Evolutionary conservation across 352 stramenopile genomes (phyloP).

Genomic region (Phytophthora sojae): DNA sequence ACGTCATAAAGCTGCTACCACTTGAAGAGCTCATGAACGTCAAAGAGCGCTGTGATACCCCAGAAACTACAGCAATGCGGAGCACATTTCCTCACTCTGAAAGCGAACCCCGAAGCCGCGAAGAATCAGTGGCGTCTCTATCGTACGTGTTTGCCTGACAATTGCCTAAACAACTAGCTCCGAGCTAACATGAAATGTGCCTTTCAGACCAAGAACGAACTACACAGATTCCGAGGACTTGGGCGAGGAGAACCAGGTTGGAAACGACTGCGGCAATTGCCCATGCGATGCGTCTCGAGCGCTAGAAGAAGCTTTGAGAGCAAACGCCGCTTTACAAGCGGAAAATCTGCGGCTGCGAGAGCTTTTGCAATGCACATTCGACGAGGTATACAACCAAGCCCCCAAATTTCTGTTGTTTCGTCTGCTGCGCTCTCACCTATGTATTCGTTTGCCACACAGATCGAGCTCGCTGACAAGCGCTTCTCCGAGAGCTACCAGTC

Average conservation of each 20-base stretch:
- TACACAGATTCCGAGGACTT: constrained; percentile 2
- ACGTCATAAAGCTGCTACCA: constrained; percentile 35
- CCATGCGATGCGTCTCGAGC: constrained; percentile 12
- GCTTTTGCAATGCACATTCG: constrained; percentile 46
- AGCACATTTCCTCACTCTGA: constrained; percentile 6
- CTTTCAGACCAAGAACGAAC: constrained; percentile 1
- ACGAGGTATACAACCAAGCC: constrained; percentile 29
- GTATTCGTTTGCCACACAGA: constrained; percentile 14
- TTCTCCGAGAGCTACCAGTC: constrained; percentile 29
- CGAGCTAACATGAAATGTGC: not conserved
- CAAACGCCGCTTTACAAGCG: constrained; percentile 36
- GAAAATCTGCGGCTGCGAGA: constrained; percentile 48
- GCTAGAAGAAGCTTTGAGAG: constrained; percentile 19
- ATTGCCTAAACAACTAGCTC: not conserved
- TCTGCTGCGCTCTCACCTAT: constrained; percentile 9
- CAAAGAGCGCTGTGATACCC: not conserved
- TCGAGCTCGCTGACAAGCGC: constrained; percentile 33
- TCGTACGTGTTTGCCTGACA: constrained; percentile 18
- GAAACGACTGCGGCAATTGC: constrained; percentile 1
- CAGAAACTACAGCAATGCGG: constrained; percentile 7
- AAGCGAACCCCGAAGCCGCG: constrained; percentile 5
- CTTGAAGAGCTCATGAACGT: constrained; percentile 15
- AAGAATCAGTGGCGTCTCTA: constrained; percentile 1
- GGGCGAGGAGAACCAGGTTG: constrained; percentile 29
- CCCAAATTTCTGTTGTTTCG: not conserved